Conservation (phyloP, 108 stramenopile genomes). For the Cyclotella baltica region DNA sequence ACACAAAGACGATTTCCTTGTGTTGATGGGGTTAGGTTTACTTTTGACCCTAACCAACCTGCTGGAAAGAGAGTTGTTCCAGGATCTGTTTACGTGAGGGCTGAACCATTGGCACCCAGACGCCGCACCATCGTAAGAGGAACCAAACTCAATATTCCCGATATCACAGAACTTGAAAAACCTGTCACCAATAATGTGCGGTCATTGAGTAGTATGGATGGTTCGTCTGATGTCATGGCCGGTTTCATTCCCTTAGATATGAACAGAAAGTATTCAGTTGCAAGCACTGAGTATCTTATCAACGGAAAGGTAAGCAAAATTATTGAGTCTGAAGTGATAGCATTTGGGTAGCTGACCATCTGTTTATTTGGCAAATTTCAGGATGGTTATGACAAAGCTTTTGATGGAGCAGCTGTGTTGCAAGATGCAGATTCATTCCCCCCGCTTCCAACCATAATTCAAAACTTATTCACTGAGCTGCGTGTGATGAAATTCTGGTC, state of each 20-base stretch:
- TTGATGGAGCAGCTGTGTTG: constrained; percentile 44
- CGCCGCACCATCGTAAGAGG: constrained; percentile 4
- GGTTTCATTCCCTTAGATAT: constrained; percentile 35
- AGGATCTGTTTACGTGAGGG: constrained; percentile 27
- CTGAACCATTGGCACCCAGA: neutral
- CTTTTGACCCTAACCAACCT: constrained; percentile 43
- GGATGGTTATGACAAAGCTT: constrained; percentile 54
- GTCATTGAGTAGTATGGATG: neutral
- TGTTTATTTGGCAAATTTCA: neutral
- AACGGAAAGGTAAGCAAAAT: constrained; percentile 43
- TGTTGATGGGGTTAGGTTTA: constrained; percentile 55
- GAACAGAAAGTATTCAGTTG: constrained; percentile 37
- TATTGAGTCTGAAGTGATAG: neutral
- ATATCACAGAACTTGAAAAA: neutral
- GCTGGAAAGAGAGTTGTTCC: constrained; percentile 44
- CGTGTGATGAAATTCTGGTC: constrained; percentile 34
- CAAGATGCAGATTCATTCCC: constrained; percentile 55
- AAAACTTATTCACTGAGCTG: constrained; percentile 55
- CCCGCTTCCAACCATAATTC: constrained; percentile 51
- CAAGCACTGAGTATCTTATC: constrained; percentile 47
- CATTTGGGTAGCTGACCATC: neutral
- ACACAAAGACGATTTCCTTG: constrained; percentile 1
- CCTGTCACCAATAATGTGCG: neutral
- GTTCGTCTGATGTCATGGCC: neutral
- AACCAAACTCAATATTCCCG: too few species aligned